Percentiles rank a stretch among this genome's conserved stretches.
phyloP scores from a whole-genome alignment of 2,329 filamentous ascomycete species.

The Fusarium tjaetaba region DNA sequence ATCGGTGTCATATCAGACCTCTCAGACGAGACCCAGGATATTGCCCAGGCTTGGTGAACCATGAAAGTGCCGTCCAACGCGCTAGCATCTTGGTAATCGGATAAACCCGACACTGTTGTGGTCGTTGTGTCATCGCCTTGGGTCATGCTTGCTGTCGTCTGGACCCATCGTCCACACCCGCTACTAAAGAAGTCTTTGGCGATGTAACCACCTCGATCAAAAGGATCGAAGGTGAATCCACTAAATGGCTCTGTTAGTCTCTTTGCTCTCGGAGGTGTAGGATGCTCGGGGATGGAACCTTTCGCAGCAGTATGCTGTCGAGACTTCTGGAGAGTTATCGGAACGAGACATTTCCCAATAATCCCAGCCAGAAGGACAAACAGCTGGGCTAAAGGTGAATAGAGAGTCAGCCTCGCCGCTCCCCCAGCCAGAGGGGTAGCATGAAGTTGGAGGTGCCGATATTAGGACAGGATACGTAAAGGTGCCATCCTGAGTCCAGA shows the following conservation, averaged over 20 bases:
- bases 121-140: not conserved
- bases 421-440: not conserved
- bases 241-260: not conserved
- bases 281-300: not conserved
- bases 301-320: not conserved
- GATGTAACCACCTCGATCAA: not conserved
- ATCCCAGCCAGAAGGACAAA: not conserved
- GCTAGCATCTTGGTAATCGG: not conserved
- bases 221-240: not conserved
- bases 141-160: accelerated
- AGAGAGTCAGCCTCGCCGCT: not conserved
- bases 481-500: not conserved
- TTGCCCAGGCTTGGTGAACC: not conserved
- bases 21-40: not conserved
- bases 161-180: not conserved
- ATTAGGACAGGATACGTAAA: not conserved
- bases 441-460: not conserved
- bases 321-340: not conserved
- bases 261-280: not conserved
- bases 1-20: not conserved
- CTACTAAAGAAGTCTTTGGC: not conserved
- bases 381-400: not conserved
- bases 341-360: not conserved
- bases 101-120: not conserved
- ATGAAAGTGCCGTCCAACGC: not conserved